Conservation (phyloP, 805 yeast species). For the Hanseniaspora guilliermondii region DNA sequence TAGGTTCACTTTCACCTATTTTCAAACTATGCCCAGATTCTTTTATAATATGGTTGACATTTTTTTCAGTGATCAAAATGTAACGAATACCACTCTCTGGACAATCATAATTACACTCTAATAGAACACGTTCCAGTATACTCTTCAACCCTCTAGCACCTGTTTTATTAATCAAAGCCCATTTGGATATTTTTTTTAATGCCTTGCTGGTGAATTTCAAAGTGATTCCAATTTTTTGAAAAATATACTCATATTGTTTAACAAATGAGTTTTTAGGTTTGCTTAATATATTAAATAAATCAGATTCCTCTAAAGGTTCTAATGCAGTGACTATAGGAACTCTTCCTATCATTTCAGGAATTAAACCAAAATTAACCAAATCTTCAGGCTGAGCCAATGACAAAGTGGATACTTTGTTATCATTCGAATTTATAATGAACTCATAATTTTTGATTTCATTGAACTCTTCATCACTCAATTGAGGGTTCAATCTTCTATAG, state of each 20-base stretch:
- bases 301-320: conserved; percentile 34
- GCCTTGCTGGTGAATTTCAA: conserved; percentile 40
- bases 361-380: conserved; percentile 40
- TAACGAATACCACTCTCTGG: conserved; percentile 44
- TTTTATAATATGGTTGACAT: conserved; percentile 30
- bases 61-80: conserved; percentile 37
- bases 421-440: not conserved
- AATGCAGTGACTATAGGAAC: conserved; percentile 44
- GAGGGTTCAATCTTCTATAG: conserved; percentile 28
- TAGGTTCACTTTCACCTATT: conserved; percentile 24
- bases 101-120: conserved; percentile 45
- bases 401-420: conserved; percentile 34
- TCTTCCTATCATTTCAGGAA: conserved; percentile 50
- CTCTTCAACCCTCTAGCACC: conserved; percentile 52
- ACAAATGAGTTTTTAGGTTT: conserved; percentile 47
- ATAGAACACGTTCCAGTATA: conserved; percentile 39
- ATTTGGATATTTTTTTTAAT: conserved; percentile 34
- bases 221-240: conserved; percentile 40
- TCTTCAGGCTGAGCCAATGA: conserved; percentile 40
- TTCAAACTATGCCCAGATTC: conserved; percentile 24
- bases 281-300: conserved; percentile 37
- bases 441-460: conserved; percentile 14
- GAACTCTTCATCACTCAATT: conserved; percentile 22
- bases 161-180: conserved; percentile 41
- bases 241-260: conserved; percentile 42